These are phyloP conservation scores for Danielia oregonensis DNA, from an alignment of 805 yeast genomes.

Conservation along the genomic window DNA sequence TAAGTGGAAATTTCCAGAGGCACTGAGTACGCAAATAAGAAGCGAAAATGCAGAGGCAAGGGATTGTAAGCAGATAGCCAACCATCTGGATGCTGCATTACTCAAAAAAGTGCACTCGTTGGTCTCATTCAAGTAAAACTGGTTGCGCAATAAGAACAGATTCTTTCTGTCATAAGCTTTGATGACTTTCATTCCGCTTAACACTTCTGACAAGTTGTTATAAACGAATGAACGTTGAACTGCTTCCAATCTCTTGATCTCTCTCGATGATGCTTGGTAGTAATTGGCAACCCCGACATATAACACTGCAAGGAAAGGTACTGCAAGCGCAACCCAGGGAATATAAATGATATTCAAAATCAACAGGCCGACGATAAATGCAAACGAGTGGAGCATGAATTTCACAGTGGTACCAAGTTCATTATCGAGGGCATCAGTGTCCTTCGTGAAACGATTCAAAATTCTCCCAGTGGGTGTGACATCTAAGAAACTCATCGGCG, in stretches of 20 bases:
- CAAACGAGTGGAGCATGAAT: constrained; percentile 50
- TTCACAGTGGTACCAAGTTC: constrained; percentile 70
- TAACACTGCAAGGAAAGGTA: constrained; percentile 48
- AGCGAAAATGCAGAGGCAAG: too few species aligned
- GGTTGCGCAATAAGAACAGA: constrained; percentile 47
- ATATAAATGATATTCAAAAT: constrained; percentile 63
- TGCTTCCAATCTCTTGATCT: constrained; percentile 73
- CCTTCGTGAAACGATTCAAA: constrained; percentile 81
- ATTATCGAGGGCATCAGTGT: constrained; percentile 79
- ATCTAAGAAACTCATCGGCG: constrained; percentile 83
- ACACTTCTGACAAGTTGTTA: constrained; percentile 65
- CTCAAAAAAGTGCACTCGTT: constrained; percentile 65
- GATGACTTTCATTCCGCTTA: constrained; percentile 64
- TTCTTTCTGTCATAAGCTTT: constrained; percentile 49
- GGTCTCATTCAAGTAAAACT: constrained; percentile 50
- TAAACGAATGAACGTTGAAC: constrained; percentile 66
- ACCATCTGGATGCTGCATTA: constrained; percentile 70
- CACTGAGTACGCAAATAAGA: too few species aligned
- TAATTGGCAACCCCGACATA: constrained; percentile 46
- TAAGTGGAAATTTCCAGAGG: too few species aligned
- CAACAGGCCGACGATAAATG: constrained; percentile 58
- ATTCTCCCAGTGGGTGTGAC: constrained; percentile 87
- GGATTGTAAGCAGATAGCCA: constrained; percentile 62
- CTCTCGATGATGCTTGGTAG: constrained; percentile 72
- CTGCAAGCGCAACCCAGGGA: constrained; percentile 70